phyloP scores from a whole-genome alignment of 2,329 filamentous ascomycete genomes.

The Emmonsiellopsis sp. region DNA sequence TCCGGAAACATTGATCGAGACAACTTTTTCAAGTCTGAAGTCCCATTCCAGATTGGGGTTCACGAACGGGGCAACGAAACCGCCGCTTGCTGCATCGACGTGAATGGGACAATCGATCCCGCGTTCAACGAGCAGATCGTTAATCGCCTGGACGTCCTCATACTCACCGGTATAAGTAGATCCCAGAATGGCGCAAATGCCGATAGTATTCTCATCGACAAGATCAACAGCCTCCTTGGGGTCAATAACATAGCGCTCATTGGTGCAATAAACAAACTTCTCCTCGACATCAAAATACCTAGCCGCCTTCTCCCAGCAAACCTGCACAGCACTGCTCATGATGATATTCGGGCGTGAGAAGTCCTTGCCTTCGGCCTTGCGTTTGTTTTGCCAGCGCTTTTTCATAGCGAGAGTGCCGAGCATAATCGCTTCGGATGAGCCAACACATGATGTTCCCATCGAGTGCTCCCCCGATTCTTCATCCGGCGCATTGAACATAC shows the following conservation, averaged over 20 bases:
- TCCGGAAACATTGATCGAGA: slow-evolving; percentile 88
- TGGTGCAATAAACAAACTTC: slow-evolving; percentile 60
- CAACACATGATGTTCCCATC: slow-evolving; percentile 80
- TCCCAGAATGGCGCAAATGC: slow-evolving; percentile 83
- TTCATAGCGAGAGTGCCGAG: slow-evolving; percentile 70
- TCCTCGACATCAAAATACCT: slow-evolving; percentile 91
- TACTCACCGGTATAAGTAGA: slow-evolving; percentile 96
- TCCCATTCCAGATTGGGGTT: slow-evolving; percentile 80
- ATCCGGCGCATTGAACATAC: slow-evolving; percentile 72
- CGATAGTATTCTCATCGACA: slow-evolving; percentile 66
- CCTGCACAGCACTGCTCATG: slow-evolving; percentile 94
- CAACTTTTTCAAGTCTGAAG: slow-evolving; percentile 78
- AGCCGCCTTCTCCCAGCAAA: slow-evolving; percentile 91
- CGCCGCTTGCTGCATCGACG: slow-evolving; percentile 84
- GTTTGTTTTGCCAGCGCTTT: slow-evolving; percentile 82
- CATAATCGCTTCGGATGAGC: slow-evolving; percentile 64
- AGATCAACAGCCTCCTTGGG: slow-evolving; percentile 52
- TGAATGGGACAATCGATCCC: slow-evolving; percentile 78
- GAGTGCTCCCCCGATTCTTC: slow-evolving; percentile 49
- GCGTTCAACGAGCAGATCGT: slow-evolving; percentile 69
- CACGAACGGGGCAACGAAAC: slow-evolving; percentile 88
- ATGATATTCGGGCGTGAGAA: slow-evolving; percentile 76
- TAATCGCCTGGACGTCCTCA: slow-evolving; percentile 85
- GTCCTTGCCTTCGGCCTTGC: slow-evolving; percentile 72
- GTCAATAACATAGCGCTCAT: slow-evolving; percentile 54